These are phyloP conservation scores for Leishmania lainsoni DNA, from an alignment of 208 protist genomes.

Conservation along the genomic window DNA sequence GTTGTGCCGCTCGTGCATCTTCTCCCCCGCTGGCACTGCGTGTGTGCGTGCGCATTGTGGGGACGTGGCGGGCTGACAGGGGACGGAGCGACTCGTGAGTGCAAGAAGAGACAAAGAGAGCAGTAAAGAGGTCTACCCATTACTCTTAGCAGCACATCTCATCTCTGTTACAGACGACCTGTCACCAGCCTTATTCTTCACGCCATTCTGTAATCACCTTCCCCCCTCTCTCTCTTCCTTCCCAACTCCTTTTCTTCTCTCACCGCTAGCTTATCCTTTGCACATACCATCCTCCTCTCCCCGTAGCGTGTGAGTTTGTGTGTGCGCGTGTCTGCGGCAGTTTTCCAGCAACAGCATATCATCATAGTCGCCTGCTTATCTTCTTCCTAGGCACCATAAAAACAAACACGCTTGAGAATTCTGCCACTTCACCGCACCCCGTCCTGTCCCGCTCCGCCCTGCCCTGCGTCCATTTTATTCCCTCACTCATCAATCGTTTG, in stretches of 20 bases:
- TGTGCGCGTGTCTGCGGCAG: neutral
- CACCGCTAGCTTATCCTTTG: neutral
- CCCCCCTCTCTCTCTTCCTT: slow-evolving; percentile 18
- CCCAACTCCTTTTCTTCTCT: neutral
- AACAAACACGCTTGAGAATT: neutral
- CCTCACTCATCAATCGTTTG: neutral
- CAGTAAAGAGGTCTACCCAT: neutral
- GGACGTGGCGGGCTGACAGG: neutral
- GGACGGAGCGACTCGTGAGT: neutral
- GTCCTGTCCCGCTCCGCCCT: neutral
- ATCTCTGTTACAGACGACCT: neutral
- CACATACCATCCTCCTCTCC: neutral
- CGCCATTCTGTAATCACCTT: slow-evolving; percentile 8
- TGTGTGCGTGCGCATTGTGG: neutral
- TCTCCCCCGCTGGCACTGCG: neutral
- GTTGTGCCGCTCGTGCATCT: neutral
- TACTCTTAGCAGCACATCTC: neutral
- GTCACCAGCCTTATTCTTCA: slow-evolving; percentile 3
- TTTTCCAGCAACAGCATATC: neutral
- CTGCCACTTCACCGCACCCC: neutral
- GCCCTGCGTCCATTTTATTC: neutral
- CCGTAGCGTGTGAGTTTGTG: neutral
- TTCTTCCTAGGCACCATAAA: neutral
- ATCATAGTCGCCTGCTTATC: neutral
- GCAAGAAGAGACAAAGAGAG: neutral